Evolutionary conservation across 2,329 filamentous ascomycete genomes (phyloP), one percentile per base, ranked within the genome.

Genomic region (Lecanicillium sp.): DNA sequence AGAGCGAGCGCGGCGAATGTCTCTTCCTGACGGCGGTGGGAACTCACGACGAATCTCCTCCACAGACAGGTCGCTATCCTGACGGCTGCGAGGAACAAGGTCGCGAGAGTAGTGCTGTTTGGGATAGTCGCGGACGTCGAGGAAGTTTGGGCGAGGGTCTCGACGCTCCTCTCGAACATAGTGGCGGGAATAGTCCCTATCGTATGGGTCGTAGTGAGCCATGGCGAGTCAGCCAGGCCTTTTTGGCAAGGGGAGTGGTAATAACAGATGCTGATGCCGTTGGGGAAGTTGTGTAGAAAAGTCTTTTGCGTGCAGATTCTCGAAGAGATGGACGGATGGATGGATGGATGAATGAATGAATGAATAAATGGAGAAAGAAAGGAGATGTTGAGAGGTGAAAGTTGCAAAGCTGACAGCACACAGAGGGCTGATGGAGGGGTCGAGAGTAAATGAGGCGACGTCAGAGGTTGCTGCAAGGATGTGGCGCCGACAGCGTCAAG

Each of bases 21-120:
- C 73, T 40, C 60, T 58, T 44, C 68, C 54, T 9, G 48, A 47
- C n/a, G 80, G 82, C 6, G 86, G 85, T 22, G 85, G 85, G 52
- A 94, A 94, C 50, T 94, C 85, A 48, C 87, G 80, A 47, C 78
- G 78, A 43, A 94, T 78, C 62, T 94, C 85, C 63, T 95, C 89
- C 54, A 94, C 63, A 3, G 80, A 80, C 18, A 82, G 65, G 33
- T 81, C 80, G 58, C 82, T 88, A 52, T 87, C 82, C 56, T 89
- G 81, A 47, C 83, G 80, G 35, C 66, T 56, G 18, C 73, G 67
- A 27, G 73, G 73, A 11, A 80, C 62, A 7, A 81, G 63, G 30
- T 78, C 75, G 43, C 65, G 70, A 20, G 64, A 62, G 32, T 62
- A 57, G 36, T 67, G 59, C 20, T 61, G 57, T 46, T 64, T 65